phyloP scores from a whole-genome alignment of 345 rosid genomes.

The Arabidopsis suecica region DNA sequence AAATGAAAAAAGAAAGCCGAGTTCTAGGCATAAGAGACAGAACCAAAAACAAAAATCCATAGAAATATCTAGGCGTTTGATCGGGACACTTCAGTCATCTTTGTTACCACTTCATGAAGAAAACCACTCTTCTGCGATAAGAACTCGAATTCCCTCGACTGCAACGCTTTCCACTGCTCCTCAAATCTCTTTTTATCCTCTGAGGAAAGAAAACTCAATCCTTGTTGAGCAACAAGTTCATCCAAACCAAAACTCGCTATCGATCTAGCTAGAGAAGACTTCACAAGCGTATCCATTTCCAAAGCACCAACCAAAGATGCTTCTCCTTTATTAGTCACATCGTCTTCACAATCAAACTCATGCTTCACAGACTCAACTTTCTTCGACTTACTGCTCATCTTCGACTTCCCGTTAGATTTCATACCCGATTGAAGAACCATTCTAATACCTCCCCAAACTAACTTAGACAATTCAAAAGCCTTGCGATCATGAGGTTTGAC shows the following conservation, averaged over 20 bases:
- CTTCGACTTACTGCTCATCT: constrained; percentile 33
- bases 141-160: constrained; percentile 29
- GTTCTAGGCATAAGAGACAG: constrained; percentile 13
- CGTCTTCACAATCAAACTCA: constrained; percentile 20
- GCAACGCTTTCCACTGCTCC: constrained; percentile 41
- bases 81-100: constrained; percentile 34
- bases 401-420: constrained; percentile 32
- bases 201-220: constrained; percentile 25
- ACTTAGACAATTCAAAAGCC: constrained; percentile 47
- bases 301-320: neutral
- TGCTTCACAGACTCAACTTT: constrained; percentile 27
- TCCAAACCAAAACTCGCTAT: constrained; percentile 38
- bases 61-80: constrained; percentile 10
- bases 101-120: constrained; percentile 27
- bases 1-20: neutral
- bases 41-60: neutral
- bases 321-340: constrained; percentile 3
- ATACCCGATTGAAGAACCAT: constrained; percentile 25
- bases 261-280: constrained; percentile 26
- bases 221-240: constrained; percentile 38
- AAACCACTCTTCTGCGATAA: constrained; percentile 36
- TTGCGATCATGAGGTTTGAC: constrained; percentile 48
- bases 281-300: constrained; percentile 5
- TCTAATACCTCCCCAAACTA: constrained; percentile 49
- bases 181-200: constrained; percentile 42